phyloP scores from a whole-genome alignment of 805 yeast genomes.

The Kodamaea leandrae region DNA sequence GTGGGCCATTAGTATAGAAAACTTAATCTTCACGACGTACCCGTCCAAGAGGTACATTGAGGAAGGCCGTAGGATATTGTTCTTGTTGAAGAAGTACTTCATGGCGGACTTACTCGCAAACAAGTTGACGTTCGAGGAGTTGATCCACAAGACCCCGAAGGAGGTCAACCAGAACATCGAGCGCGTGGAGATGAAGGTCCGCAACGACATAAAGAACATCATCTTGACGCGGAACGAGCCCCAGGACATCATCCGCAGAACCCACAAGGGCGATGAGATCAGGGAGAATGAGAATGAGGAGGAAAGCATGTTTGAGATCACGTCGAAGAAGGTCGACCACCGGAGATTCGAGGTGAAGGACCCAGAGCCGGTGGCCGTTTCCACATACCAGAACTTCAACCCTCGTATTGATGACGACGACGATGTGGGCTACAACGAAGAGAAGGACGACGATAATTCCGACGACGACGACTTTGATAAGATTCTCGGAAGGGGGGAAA shows the following conservation, averaged over 20 bases:
- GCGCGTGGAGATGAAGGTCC: constrained; percentile 66
- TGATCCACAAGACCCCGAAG: constrained; percentile 65
- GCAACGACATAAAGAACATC: constrained; percentile 64
- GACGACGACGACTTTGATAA: constrained; percentile 7
- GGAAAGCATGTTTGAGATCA: constrained; percentile 26
- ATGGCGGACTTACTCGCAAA: constrained; percentile 57
- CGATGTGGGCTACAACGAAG: constrained; percentile 13
- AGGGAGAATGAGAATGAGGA: constrained; percentile 46
- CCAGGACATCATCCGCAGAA: constrained; percentile 64
- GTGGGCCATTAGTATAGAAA: constrained; percentile 54
- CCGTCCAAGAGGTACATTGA: constrained; percentile 53
- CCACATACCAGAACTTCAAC: constrained; percentile 18
- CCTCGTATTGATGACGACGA: constrained; percentile 26
- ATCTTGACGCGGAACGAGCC: constrained; percentile 58
- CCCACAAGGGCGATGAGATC: constrained; percentile 88
- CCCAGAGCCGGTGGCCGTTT: constrained; percentile 1
- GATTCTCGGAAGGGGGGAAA: constrained; percentile 1
- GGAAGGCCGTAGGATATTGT: constrained; percentile 63
- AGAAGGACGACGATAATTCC: too few relatives aligned
- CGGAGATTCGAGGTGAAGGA: constrained; percentile 22
- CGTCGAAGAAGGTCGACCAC: constrained; percentile 37
- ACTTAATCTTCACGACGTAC: constrained; percentile 38
- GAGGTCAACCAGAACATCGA: constrained; percentile 80
- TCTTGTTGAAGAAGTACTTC: constrained; percentile 60
- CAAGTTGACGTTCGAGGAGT: constrained; percentile 51